Base-by-base conservation (phyloP, 495 filamentous ascomycete species). In the Talaromyces nanjingensis region DNA sequence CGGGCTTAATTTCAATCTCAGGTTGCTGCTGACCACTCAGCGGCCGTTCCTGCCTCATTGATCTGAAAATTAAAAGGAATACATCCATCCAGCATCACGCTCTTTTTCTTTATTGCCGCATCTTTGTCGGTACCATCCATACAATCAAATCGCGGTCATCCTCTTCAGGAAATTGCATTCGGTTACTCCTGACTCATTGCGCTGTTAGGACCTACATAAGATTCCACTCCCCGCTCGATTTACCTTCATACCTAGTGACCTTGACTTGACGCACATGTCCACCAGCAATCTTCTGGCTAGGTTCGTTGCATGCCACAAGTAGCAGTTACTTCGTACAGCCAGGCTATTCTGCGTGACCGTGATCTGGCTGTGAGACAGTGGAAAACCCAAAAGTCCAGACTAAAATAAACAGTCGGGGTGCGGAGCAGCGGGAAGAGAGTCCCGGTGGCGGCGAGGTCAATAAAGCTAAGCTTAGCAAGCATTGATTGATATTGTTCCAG, bases 371-470 rank as follows among this genome's bases (percentile, higher is more conserved):
- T 14, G 37, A 42, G 9, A 16, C 37, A 42, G 37, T 42, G 37
- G 16, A 42, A 37, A 11, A 3, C 37, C 37, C 37, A 14, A 42
- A 52, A n/a, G 37, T 16, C 37, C 37, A 25, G 53, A 56, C 24
- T 56, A 29, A 29, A 56, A n/a, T 27, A 56, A 42, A 37, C 49
- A 14, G 49, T 20, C 24, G 3, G 6, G 47, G 47, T 53, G 53
- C 53, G 53, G 53, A 56, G 53, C 53, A 27, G 53, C 53, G 53
- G 53, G 53, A 56, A 27, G 22, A 56, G n/a, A 56, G 12, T 27
- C 53, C 53, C 53, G 53, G 53, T 56, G 45, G 45, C 45, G 45
- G 45, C 45, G 45, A 49, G 37, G 14, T 16, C 37, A 42, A 16
- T 42, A 42, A 16, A 42, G 37, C 37, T 16, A 42, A 42, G 33